phyloP scores from a whole-genome alignment of 257 asterid genomes.

The Salvia miltiorrhiza region DNA sequence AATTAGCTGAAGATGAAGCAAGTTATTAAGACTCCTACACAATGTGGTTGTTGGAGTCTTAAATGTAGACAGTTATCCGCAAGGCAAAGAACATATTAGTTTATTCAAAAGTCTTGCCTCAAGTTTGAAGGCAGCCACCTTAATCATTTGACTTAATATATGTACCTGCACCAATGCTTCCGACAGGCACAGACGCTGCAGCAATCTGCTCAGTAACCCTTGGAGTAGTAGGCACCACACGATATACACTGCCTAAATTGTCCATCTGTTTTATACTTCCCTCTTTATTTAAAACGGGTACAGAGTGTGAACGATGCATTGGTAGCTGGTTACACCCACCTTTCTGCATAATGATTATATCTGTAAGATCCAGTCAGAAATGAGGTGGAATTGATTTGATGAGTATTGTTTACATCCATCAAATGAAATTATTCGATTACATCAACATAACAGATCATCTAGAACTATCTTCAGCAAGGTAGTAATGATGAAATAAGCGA shows the following conservation, averaged over 20 bases:
- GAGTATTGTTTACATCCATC: neutral
- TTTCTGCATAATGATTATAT: conserved; percentile 47
- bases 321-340: conserved; percentile 37
- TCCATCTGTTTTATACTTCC: conserved; percentile 60
- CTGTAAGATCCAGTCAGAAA: conserved; percentile 25
- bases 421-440: neutral
- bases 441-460: neutral
- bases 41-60: too few species aligned
- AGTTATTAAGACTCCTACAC: neutral
- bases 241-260: conserved; percentile 51
- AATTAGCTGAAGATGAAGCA: neutral
- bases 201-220: conserved; percentile 34
- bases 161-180: conserved; percentile 42
- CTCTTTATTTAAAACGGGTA: conserved; percentile 62
- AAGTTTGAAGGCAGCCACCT: too few species aligned
- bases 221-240: conserved; percentile 67
- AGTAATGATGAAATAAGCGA: too few species aligned
- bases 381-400: neutral
- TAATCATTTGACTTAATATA: neutral
- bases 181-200: conserved; percentile 34
- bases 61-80: too few species aligned
- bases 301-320: conserved; percentile 86
- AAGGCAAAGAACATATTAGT: neutral
- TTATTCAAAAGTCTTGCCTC: neutral
- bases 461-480: neutral